Conservation (phyloP, 306 rosid species). For the Carpinus viminea region DNA sequence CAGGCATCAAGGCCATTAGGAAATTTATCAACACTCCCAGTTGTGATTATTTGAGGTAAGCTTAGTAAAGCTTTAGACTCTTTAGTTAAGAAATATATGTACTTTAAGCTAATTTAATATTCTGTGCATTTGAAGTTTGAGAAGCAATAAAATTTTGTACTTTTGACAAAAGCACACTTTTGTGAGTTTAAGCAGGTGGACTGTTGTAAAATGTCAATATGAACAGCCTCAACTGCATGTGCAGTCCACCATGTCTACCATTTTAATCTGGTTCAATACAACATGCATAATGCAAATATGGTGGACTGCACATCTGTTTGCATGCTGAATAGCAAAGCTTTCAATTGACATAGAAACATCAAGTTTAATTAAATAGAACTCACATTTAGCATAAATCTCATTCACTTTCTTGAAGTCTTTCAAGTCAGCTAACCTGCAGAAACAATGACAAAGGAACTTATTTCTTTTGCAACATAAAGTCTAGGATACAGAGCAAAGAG, state of each 20-base stretch:
- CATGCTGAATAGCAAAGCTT: conserved; percentile 6
- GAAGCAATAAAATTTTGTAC: too few species aligned
- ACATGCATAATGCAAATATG: neutral
- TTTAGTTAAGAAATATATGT: neutral
- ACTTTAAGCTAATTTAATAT: too few species aligned
- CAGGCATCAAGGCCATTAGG: neutral
- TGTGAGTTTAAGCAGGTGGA: too few species aligned
- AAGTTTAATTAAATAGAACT: conserved; percentile 39
- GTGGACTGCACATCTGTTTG: neutral
- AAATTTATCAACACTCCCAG: neutral
- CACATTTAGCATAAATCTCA: conserved; percentile 87
- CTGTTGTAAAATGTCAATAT: neutral
- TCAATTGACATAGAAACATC: conserved; percentile 11
- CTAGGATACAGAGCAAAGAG: conserved; percentile 7
- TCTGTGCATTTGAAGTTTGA: too few species aligned
- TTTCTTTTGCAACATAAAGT: conserved; percentile 2
- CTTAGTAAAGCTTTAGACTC: neutral
- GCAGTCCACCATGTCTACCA: too few species aligned
- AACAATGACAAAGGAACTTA: conserved; percentile 24
- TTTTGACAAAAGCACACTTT: too few species aligned
- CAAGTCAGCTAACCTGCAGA: conserved; percentile 89
- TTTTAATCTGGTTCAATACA: neutral
- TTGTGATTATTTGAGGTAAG: neutral
- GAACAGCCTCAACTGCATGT: neutral
- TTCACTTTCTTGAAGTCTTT: conserved; percentile 86